Percentiles rank a stretch among this genome's conserved stretches.
These are phyloP conservation scores for Serendipita sp. DNA, from an alignment of 768 basidiomycete genomes.

Conservation along the genomic window DNA sequence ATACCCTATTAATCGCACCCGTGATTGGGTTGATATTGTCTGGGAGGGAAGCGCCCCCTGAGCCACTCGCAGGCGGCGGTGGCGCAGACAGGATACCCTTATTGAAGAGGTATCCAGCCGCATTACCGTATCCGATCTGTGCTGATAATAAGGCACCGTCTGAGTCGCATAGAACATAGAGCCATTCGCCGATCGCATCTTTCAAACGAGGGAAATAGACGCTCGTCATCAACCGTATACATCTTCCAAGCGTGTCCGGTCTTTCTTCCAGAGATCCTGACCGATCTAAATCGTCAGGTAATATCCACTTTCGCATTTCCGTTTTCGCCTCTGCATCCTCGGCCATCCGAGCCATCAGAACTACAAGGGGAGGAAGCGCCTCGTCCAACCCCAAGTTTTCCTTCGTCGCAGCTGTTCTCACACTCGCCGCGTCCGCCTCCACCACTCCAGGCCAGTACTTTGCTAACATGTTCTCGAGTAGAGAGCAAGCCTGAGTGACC, in stretches of 20 bases:
- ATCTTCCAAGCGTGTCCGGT: constrained; percentile 57
- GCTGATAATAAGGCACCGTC: constrained; percentile 58
- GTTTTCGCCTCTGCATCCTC: constrained; percentile 40
- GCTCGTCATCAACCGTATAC: constrained; percentile 57
- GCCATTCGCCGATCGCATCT: constrained; percentile 67
- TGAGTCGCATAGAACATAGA: constrained; percentile 68
- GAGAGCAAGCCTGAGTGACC: constrained; percentile 46
- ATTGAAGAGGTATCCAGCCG: constrained; percentile 85
- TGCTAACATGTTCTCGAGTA: constrained; percentile 41
- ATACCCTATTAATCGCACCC: constrained; percentile 30
- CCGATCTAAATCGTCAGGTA: constrained; percentile 71
- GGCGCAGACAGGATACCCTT: constrained; percentile 67
- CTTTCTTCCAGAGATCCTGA: constrained; percentile 57
- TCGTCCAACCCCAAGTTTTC: constrained; percentile 56
- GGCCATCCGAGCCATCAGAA: constrained; percentile 60
- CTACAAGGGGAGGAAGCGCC: constrained; percentile 51
- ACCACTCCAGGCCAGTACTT: constrained; percentile 61
- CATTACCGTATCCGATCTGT: constrained; percentile 86
- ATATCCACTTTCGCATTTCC: constrained; percentile 46
- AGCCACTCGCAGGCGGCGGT: constrained; percentile 23
- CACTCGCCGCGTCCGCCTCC: constrained; percentile 29
- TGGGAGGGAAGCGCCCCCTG: not conserved
- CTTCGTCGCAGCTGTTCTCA: not conserved
- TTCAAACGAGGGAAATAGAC: constrained; percentile 61
- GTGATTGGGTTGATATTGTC: constrained; percentile 70